Percentiles rank a stretch among this genome's conserved stretches.
phyloP scores from a whole-genome alignment of 1,284 basidiomycete genomes.

The Xerocomus amazonicus region DNA sequence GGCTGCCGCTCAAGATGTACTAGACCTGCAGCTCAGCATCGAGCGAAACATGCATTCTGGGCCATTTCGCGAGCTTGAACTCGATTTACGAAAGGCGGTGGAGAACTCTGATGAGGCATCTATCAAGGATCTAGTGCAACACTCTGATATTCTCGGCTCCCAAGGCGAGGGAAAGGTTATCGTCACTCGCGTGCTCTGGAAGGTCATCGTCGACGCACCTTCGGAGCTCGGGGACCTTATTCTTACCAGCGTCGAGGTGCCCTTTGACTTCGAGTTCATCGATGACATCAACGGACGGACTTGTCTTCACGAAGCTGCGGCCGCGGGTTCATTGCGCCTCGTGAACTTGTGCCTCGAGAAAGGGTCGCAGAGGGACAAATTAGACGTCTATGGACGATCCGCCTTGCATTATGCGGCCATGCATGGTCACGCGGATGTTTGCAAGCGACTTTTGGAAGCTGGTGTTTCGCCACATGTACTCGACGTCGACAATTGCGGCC shows the following conservation, averaged over 20 bases:
- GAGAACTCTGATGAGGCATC: conserved; percentile 55
- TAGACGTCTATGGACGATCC: conserved; percentile 89
- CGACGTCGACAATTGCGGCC: conserved; percentile 93
- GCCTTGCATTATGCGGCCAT: conserved; percentile 96
- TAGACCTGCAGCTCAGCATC: conserved; percentile 69
- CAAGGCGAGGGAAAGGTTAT: conserved; percentile 59
- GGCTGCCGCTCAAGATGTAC: conserved; percentile 52
- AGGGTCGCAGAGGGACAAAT: conserved; percentile 62
- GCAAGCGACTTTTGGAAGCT: conserved; percentile 72
- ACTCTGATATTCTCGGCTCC: conserved; percentile 63
- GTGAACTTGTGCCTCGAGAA: conserved; percentile 81
- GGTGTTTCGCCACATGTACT: conserved; percentile 64
- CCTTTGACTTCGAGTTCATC: conserved; percentile 88
- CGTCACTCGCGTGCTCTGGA: conserved; percentile 87
- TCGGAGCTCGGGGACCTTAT: conserved; percentile 72
- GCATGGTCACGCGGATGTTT: conserved; percentile 82
- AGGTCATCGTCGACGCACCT: conserved; percentile 80
- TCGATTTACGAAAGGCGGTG: conserved; percentile 76
- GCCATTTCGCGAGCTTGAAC: conserved; percentile 85
- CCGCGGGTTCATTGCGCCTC: conserved; percentile 78
- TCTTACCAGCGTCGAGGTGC: conserved; percentile 57
- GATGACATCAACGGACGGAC: conserved; percentile 98
- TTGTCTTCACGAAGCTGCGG: conserved; percentile 92
- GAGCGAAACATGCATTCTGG: conserved; percentile 59
- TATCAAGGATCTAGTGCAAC: conserved; percentile 68